These are phyloP conservation scores for Cryptococcus sp. DNA, from an alignment of 1,284 basidiomycete species.

Conservation along the genomic window DNA sequence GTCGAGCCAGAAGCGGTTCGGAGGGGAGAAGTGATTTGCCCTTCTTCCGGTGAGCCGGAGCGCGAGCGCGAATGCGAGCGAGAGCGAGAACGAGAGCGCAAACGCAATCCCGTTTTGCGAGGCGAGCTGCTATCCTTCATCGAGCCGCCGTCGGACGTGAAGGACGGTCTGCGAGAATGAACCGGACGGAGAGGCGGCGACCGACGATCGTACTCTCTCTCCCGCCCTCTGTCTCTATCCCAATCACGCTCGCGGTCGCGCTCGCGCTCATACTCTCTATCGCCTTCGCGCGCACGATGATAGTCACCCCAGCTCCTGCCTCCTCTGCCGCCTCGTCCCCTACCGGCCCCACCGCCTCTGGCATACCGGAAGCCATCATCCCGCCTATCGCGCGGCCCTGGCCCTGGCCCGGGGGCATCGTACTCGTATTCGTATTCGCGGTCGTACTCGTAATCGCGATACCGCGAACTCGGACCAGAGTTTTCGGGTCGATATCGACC, in stretches of 20 bases:
- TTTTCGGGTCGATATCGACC: constrained; percentile 14
- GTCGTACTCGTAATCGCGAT: constrained; percentile 19
- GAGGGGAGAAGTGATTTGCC: constrained; percentile 41
- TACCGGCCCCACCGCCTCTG: constrained; percentile 6
- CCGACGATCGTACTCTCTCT: not conserved
- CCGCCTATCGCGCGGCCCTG: constrained; percentile 6
- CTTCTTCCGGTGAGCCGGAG: constrained; percentile 45
- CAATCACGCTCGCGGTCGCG: no score
- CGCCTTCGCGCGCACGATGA: not conserved
- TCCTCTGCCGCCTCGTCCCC: constrained; percentile 9
- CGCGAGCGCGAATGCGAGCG: constrained; percentile 13
- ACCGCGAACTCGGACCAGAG: constrained; percentile 1
- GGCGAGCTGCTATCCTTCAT: no score
- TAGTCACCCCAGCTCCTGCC: constrained; percentile 8
- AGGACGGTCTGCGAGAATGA: no score
- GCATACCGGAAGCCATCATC: constrained; percentile 12
- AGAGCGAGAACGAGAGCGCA: not conserved
- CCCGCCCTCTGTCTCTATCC: no score
- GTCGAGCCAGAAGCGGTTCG: constrained; percentile 7
- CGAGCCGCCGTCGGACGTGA: no score
- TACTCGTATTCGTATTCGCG: constrained; percentile 20
- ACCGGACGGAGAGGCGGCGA: not conserved
- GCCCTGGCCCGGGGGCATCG: constrained; percentile 8
- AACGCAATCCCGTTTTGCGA: no score
- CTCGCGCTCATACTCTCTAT: no score